phyloP scores from a whole-genome alignment of 2,329 filamentous ascomycete genomes.

The Colletotrichum horii region DNA sequence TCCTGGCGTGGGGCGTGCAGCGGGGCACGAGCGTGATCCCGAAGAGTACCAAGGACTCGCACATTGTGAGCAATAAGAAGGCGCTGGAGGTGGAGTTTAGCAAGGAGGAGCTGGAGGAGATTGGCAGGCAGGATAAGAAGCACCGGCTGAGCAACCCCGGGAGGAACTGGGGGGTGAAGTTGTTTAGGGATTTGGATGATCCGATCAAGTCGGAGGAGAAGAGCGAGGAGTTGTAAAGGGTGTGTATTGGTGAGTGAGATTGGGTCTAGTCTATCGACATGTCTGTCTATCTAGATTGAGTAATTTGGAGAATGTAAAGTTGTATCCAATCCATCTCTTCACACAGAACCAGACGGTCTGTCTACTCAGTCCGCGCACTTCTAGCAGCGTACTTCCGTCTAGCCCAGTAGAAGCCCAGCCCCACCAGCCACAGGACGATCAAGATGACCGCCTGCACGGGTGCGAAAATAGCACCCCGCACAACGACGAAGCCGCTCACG shows the following conservation, averaged over 20 bases:
- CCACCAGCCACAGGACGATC: constrained; percentile 55
- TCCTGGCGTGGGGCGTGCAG: constrained; percentile 38
- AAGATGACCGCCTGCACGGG: constrained; percentile 58
- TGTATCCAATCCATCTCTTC: neutral
- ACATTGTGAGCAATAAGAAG: constrained; percentile 47
- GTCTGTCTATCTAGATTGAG: neutral
- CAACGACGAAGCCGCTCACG: constrained; percentile 65
- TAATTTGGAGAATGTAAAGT: neutral
- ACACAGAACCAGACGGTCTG: neutral
- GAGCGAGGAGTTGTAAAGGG: constrained; percentile 5
- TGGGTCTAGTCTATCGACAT: neutral
- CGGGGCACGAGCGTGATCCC: constrained; percentile 38
- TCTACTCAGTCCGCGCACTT: neutral
- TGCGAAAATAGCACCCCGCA: constrained; percentile 64
- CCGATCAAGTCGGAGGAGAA: constrained; percentile 26
- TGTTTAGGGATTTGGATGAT: constrained; percentile 45
- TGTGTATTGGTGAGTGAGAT: no score
- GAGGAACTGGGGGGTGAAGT: constrained; percentile 40
- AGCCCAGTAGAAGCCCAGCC: constrained; percentile 46
- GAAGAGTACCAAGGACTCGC: constrained; percentile 39
- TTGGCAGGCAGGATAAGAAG: constrained; percentile 30
- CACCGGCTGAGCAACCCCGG: constrained; percentile 42
- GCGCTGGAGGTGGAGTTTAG: constrained; percentile 46
- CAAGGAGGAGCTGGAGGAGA: constrained; percentile 39
- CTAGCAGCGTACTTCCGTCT: neutral